Conservation (phyloP, 1,284 basidiomycete species). For the Trichosporon ovoides region DNA sequence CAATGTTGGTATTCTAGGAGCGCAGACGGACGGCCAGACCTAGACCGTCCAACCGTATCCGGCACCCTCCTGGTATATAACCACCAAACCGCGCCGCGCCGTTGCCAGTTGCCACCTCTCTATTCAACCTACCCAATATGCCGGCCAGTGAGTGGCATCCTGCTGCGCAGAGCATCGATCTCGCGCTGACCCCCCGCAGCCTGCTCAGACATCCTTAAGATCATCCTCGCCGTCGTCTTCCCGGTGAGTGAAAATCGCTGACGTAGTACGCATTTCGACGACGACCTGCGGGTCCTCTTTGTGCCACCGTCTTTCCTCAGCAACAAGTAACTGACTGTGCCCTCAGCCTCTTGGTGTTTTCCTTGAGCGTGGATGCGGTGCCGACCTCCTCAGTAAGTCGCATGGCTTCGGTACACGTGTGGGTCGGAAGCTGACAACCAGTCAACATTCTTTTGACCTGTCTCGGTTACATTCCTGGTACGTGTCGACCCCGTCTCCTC, state of each 20-base stretch:
- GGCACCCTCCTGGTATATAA: neutral
- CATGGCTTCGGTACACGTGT: neutral
- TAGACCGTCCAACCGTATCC: neutral
- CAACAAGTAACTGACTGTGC: neutral
- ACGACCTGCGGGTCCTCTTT: neutral
- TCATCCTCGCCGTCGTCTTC: slow-evolving; percentile 40
- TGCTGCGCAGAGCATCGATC: neutral
- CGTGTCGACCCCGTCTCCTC: neutral
- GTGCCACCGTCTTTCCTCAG: too few relatives aligned
- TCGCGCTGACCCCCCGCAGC: slow-evolving; percentile 16
- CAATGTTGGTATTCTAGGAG: neutral
- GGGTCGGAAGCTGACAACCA: neutral
- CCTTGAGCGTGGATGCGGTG: slow-evolving; percentile 43
- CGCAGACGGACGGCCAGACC: neutral
- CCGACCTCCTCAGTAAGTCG: slow-evolving; percentile 31
- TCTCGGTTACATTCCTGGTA: slow-evolving; percentile 42
- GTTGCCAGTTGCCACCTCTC: slow-evolving; percentile 1
- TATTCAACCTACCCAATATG: slow-evolving; percentile 6
- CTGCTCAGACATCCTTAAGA: slow-evolving; percentile 39
- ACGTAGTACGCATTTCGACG: neutral
- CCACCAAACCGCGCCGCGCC: neutral
- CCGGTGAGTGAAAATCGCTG: slow-evolving; percentile 22
- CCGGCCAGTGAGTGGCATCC: neutral
- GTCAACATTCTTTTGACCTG: slow-evolving; percentile 41
- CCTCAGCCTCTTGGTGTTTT: slow-evolving; percentile 42